Percentiles rank a stretch among this genome's conserved stretches.
These are phyloP conservation scores for Rheum nobile DNA, from an alignment of 148 eudicot genomes.

Conservation along the genomic window DNA sequence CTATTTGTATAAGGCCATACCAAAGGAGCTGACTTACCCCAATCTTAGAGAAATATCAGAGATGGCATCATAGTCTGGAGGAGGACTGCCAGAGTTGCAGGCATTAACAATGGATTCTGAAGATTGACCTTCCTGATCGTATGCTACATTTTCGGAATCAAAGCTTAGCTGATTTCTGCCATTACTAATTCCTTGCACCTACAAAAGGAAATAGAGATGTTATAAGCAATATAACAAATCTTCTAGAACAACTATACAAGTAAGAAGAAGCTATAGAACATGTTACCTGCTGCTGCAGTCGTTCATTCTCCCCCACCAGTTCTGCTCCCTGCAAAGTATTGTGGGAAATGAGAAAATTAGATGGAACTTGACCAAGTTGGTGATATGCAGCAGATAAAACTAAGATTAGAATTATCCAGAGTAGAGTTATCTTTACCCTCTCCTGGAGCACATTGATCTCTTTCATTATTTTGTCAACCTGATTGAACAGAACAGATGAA, in stretches of 20 bases:
- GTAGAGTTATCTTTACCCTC: slow-evolving; percentile 36
- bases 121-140: slow-evolving; percentile 55
- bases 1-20: no score
- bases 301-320: slow-evolving; percentile 68
- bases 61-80: slow-evolving; percentile 53
- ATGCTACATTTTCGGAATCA: slow-evolving; percentile 28
- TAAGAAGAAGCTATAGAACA: not conserved
- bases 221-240: not conserved
- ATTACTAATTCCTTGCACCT: slow-evolving; percentile 31
- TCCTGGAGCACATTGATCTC: slow-evolving; percentile 63
- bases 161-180: slow-evolving; percentile 11
- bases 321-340: slow-evolving; percentile 33
- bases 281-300: slow-evolving; percentile 42
- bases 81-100: slow-evolving; percentile 40
- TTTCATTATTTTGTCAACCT: slow-evolving; percentile 67
- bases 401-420: not conserved
- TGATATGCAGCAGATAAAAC: not conserved
- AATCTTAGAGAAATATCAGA: slow-evolving; percentile 58
- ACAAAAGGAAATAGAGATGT: not conserved
- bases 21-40: slow-evolving; percentile 18
- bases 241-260: not conserved
- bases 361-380: not conserved
- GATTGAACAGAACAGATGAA: slow-evolving; percentile 10
- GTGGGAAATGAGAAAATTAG: not conserved
- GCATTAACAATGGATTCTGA: slow-evolving; percentile 56